Percentiles rank a stretch among this genome's conserved stretches.
These are phyloP conservation scores for Plenodomus tracheiphilus DNA, from an alignment of 2,329 filamentous ascomycete genomes.

Conservation along the genomic window DNA sequence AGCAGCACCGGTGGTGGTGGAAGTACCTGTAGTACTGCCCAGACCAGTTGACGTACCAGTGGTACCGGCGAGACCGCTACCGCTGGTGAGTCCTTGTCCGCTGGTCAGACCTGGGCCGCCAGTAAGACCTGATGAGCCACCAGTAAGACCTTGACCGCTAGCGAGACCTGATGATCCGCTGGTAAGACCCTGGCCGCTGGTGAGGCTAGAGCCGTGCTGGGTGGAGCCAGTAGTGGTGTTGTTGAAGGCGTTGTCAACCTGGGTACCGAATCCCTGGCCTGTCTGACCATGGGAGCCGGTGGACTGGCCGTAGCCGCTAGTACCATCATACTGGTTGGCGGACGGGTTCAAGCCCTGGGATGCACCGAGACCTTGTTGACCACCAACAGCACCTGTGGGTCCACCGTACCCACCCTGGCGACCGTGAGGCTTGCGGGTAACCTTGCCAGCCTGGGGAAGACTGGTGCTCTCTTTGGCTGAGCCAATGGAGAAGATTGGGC, in stretches of 20 bases:
- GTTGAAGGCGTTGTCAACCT: slow-evolving; percentile 51
- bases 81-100: slow-evolving; percentile 1
- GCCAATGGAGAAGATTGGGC: slow-evolving; percentile 88
- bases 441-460: slow-evolving; percentile 62
- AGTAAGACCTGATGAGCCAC: slow-evolving; percentile 35
- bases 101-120: slow-evolving; percentile 47
- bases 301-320: background rate
- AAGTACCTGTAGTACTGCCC: slow-evolving; percentile 5
- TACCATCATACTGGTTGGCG: slow-evolving; percentile 14
- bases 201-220: background rate
- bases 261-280: slow-evolving; percentile 45
- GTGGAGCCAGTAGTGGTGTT: slow-evolving; percentile 10
- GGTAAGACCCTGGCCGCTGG: slow-evolving; percentile 3
- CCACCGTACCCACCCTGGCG: slow-evolving; percentile 43
- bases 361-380: slow-evolving; percentile 18
- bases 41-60: slow-evolving; percentile 9
- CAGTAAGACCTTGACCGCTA: slow-evolving; percentile 6
- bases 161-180: slow-evolving; percentile 5
- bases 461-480: slow-evolving; percentile 71
- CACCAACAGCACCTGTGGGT: slow-evolving; percentile 17
- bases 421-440: slow-evolving; percentile 63
- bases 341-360: slow-evolving; percentile 17
- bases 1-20: slow-evolving; percentile 9
- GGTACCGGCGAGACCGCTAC: slow-evolving; percentile 8
- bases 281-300: slow-evolving; percentile 2